Percentiles rank a stretch among this genome's conserved stretches.
Conservation (phyloP, 768 basidiomycete genomes). For the Chlorophyllum brunneum region DNA sequence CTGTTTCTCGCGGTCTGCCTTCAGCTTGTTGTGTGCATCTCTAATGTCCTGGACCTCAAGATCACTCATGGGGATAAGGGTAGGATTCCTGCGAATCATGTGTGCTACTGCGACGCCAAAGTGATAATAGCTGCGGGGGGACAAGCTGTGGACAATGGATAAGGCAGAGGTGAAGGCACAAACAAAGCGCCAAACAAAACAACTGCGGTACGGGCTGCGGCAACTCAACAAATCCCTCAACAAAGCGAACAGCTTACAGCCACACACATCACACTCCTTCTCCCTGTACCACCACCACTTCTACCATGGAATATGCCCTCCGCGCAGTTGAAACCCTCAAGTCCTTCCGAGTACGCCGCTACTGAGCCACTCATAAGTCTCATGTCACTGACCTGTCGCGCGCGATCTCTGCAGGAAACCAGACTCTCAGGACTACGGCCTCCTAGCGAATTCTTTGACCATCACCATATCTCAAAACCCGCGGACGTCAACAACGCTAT, state of each 20-base stretch:
- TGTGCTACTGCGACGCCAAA: slow-evolving; percentile 1
- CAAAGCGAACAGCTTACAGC: neutral
- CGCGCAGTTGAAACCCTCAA: slow-evolving; percentile 68
- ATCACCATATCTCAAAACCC: slow-evolving; percentile 78
- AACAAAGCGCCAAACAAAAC: slow-evolving; percentile 16
- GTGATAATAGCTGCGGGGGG: neutral
- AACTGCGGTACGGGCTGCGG: slow-evolving; percentile 12
- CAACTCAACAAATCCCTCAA: slow-evolving; percentile 8
- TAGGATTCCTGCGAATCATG: slow-evolving; percentile 78
- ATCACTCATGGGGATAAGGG: slow-evolving; percentile 73
- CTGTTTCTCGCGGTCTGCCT: slow-evolving; percentile 34
- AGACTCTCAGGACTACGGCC: slow-evolving; percentile 72
- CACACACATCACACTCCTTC: slow-evolving; percentile 13
- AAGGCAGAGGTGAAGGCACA: slow-evolving; percentile 11
- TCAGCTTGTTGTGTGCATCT: slow-evolving; percentile 50
- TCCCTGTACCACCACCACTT: slow-evolving; percentile 14
- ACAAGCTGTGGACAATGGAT: slow-evolving; percentile 13
- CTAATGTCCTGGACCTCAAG: slow-evolving; percentile 77
- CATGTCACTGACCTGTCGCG: neutral
- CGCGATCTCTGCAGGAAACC: slow-evolving; percentile 57
- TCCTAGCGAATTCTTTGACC: slow-evolving; percentile 78
- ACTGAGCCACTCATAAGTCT: neutral
- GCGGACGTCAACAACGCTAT: slow-evolving; percentile 78
- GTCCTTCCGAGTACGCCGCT: slow-evolving; percentile 55
- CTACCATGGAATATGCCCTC: slow-evolving; percentile 59